Conservation (phyloP, 2,329 filamentous ascomycete species). For the Paecilomyces dactylethromorphus region DNA sequence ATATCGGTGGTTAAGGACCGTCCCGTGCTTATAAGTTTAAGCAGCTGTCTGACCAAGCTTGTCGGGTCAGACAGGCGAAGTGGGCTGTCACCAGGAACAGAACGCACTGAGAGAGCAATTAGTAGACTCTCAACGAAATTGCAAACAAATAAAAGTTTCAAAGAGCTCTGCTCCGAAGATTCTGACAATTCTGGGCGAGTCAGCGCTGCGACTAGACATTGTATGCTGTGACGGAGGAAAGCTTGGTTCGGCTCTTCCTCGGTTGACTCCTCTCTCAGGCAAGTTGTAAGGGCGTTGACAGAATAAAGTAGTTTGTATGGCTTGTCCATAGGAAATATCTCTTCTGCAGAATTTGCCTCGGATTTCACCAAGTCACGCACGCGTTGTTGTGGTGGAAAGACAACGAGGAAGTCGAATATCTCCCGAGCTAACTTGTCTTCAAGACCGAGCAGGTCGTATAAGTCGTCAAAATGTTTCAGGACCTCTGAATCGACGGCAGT, state of each 20-base stretch:
- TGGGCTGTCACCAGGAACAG: slow-evolving; percentile 12
- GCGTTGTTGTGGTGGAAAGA: slow-evolving; percentile 62
- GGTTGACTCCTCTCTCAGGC: slow-evolving; percentile 45
- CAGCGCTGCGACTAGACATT: slow-evolving; percentile 55
- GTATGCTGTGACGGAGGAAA: slow-evolving; percentile 41
- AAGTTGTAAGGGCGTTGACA: slow-evolving; percentile 58
- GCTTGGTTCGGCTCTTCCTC: slow-evolving; percentile 28
- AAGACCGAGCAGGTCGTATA: slow-evolving; percentile 75
- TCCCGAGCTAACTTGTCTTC: slow-evolving; percentile 63
- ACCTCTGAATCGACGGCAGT: slow-evolving; percentile 69
- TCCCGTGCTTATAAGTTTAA: slow-evolving; percentile 27
- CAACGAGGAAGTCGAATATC: slow-evolving; percentile 65
- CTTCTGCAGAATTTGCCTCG: slow-evolving; percentile 45
- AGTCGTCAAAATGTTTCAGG: slow-evolving; percentile 70
- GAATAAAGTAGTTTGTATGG: slow-evolving; percentile 71
- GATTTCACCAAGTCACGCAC: slow-evolving; percentile 55
- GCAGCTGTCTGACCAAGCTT: slow-evolving; percentile 27
- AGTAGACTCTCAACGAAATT: slow-evolving; percentile 54
- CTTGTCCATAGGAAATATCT: slow-evolving; percentile 62
- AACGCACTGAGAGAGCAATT: slow-evolving; percentile 49
- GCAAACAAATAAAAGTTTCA: slow-evolving; percentile 46
- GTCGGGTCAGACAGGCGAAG: slow-evolving; percentile 27
- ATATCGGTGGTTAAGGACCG: slow-evolving; percentile 9
- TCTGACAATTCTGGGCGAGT: slow-evolving; percentile 51
- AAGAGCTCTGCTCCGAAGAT: slow-evolving; percentile 35